These are phyloP conservation scores for Nakazawaea ernobii DNA, from an alignment of 805 yeast species.

Conservation along the genomic window DNA sequence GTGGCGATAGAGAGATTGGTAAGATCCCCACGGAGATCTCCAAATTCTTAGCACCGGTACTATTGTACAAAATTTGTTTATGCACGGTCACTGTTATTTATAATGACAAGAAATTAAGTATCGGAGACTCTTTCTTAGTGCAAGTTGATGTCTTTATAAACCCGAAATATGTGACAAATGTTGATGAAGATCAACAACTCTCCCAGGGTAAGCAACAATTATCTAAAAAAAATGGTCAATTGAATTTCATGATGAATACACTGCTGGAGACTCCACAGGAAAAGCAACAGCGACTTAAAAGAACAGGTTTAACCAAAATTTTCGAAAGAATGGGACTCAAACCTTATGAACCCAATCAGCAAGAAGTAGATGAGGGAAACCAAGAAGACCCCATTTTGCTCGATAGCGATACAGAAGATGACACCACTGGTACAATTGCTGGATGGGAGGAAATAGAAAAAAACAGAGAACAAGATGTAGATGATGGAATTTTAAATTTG, in stretches of 20 bases:
- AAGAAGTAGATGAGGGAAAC: constrained; percentile 3
- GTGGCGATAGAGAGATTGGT: constrained; percentile 58
- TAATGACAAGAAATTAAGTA: constrained; percentile 52
- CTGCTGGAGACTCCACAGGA: constrained; percentile 50
- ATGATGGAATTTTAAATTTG: constrained; percentile 39
- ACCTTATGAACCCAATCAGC: constrained; percentile 8
- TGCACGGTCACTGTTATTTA: constrained; percentile 56
- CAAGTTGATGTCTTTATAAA: constrained; percentile 63
- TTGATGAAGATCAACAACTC: constrained; percentile 34
- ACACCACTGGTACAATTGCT: constrained; percentile 10
- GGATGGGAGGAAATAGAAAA: constrained; percentile 1
- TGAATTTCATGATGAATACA: not conserved
- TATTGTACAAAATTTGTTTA: constrained; percentile 46
- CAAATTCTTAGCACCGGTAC: constrained; percentile 54
- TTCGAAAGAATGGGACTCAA: constrained; percentile 41
- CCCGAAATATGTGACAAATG: constrained; percentile 39
- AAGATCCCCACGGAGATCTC: constrained; percentile 71
- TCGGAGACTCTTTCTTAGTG: constrained; percentile 72
- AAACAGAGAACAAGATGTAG: constrained; percentile 1
- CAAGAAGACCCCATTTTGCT: constrained; percentile 11
- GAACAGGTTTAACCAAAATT: constrained; percentile 46
- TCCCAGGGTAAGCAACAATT: too few species aligned
- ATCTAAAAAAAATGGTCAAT: not conserved
- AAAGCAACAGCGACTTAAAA: constrained; percentile 42
- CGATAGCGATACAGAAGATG: constrained; percentile 11